Conservation (phyloP, 2,329 filamentous ascomycete genomes). For the Epichloe coenophiala region DNA sequence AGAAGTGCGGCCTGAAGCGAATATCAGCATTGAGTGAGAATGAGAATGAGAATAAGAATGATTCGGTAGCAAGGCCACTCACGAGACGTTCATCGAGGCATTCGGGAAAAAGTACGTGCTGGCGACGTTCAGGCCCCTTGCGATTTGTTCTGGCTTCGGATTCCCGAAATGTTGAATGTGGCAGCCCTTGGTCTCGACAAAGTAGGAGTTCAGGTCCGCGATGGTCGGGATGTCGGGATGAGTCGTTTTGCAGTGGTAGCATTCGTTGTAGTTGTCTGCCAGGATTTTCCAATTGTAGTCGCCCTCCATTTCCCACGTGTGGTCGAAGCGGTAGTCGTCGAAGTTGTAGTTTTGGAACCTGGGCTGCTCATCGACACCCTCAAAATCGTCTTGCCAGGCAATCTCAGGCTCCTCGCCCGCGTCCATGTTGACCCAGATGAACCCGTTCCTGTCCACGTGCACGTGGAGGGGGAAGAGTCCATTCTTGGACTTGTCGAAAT, state of each 20-base stretch:
- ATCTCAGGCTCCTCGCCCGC: constrained; percentile 29
- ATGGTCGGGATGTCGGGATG: constrained; percentile 44
- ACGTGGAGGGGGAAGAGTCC: constrained; percentile 41
- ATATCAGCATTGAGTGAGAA: not conserved
- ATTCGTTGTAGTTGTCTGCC: constrained; percentile 53
- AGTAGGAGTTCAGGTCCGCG: constrained; percentile 43
- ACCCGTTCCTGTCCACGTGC: constrained; percentile 37
- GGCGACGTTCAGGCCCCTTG: constrained; percentile 29
- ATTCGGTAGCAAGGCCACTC: constrained; percentile 14
- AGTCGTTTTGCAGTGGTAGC: constrained; percentile 48
- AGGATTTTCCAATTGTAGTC: constrained; percentile 48
- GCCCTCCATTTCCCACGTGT: constrained; percentile 42
- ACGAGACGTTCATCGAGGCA: constrained; percentile 36
- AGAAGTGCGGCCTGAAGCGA: constrained; percentile 38
- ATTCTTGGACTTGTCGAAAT: constrained; percentile 43
- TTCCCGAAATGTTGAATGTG: constrained; percentile 38
- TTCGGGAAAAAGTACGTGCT: constrained; percentile 38
- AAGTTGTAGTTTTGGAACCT: constrained; percentile 33
- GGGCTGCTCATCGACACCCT: constrained; percentile 30
- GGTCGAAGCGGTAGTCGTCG: constrained; percentile 42
- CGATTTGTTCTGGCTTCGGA: constrained; percentile 33
- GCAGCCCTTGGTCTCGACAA: constrained; percentile 32
- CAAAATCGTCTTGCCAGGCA: constrained; percentile 39
- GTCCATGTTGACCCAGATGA: constrained; percentile 47
- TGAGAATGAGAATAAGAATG: not conserved